These are phyloP conservation scores for Suhomyces vadensis DNA, from an alignment of 805 yeast genomes.

Conservation along the genomic window DNA sequence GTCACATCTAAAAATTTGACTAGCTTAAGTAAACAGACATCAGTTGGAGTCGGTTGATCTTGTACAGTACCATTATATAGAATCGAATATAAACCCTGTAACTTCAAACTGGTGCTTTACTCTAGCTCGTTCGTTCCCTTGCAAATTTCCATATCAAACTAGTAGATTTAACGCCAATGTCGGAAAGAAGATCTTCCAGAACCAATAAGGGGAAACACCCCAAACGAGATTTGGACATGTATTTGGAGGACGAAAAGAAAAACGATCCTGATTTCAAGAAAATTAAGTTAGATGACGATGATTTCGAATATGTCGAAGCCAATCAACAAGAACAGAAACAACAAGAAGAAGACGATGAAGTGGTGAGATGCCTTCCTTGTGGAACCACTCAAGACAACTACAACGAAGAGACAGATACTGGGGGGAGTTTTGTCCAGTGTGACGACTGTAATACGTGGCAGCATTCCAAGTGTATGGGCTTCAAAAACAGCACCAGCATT, in stretches of 20 bases:
- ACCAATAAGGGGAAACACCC: slow-evolving; percentile 43
- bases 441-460: slow-evolving; percentile 72
- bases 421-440: slow-evolving; percentile 65
- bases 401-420: slow-evolving; percentile 53
- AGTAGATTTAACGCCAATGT: too few relatives aligned
- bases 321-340: slow-evolving; percentile 1
- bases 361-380: slow-evolving; percentile 61
- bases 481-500: slow-evolving; percentile 32
- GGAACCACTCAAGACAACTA: slow-evolving; percentile 59
- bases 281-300: slow-evolving; percentile 12
- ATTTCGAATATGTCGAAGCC: slow-evolving; percentile 11
- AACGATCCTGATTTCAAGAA: slow-evolving; percentile 12
- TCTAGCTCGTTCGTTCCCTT: too few relatives aligned
- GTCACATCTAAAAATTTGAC: too few relatives aligned
- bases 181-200: slow-evolving; percentile 35
- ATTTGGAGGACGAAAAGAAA: slow-evolving; percentile 14
- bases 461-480: slow-evolving; percentile 64
- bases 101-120: too few relatives aligned
- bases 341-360: slow-evolving; percentile 35
- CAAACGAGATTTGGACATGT: slow-evolving; percentile 23
- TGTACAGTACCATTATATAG: neutral
- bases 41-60: too few relatives aligned
- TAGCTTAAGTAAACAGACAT: too few relatives aligned
- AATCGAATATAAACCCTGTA: too few relatives aligned
- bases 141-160: too few relatives aligned